Evolutionary conservation across 148 eudicot species (phyloP), one percentile per base, ranked within the genome.

Genomic region (Rhododendron griersonianum): DNA sequence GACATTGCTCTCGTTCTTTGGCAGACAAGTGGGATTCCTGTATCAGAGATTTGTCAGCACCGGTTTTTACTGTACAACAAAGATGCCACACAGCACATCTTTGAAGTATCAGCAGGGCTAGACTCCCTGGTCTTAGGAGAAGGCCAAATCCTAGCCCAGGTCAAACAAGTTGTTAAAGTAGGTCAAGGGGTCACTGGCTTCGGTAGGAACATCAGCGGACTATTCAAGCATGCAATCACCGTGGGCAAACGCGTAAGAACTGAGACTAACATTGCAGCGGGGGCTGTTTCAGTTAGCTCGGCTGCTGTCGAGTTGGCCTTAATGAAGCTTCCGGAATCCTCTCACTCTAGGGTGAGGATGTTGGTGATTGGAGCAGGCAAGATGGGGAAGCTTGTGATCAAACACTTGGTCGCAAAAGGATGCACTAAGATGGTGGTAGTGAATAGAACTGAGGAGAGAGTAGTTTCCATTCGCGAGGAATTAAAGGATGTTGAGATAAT

Each of bases 111-210:
- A 55, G 98, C 99, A 13, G 99, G 99, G n/a, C 87, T 96, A 39
- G 99, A 96, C 89, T 96, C 99, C 73, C 88, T 96, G 88, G 99
- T 96, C 3, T 79, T 96, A 81, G 99, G 99, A 81, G 99, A 96
- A 89, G 99, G 99, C 77, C 99, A 96, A 83, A 96, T 96, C 55
- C 98, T 96, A 74, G 96, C 99, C 83, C 99, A 96, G 86, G 99
- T 96, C 61, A 96, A 96, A 86, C 99, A 95, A 91, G 99, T 96
- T 6, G 99, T 95, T 44, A 95, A 92, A 91, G 94, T 95, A 65
- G 98, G 99, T 1, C 98, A 96, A 89, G 98, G 98, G 14, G 97
- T 94, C 48, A 91, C 90, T 81, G 99, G 99, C 67, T 96, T 96
- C 69, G 99, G 99, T 39, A 93, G 99, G 89, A 95, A 95, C 92